Conservation (phyloP, 805 yeast species). For the Diddensiella transvaalensis region DNA sequence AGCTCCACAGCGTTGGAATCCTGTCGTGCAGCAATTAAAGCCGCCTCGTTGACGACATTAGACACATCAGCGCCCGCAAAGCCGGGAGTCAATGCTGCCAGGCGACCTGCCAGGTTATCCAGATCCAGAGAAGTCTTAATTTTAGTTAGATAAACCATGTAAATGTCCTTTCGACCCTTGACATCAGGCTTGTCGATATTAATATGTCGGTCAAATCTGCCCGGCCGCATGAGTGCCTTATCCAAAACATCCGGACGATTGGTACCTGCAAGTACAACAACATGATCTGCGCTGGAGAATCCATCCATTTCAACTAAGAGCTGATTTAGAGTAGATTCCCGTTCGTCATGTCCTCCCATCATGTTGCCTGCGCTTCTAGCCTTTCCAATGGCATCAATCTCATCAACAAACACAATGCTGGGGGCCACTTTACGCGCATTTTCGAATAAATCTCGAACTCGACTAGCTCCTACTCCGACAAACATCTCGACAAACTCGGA, state of each 20-base stretch:
- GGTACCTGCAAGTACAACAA: conserved; percentile 96
- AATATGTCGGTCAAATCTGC: conserved; percentile 94
- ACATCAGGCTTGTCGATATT: conserved; percentile 90
- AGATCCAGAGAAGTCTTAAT: conserved; percentile 56
- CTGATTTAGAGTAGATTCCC: conserved; percentile 95
- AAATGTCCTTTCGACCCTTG: conserved; percentile 91
- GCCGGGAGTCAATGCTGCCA: conserved; percentile 96
- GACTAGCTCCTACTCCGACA: conserved; percentile 98
- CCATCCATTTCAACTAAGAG: conserved; percentile 99
- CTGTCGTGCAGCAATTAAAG: conserved; percentile 89
- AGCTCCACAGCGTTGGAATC: conserved; percentile 67
- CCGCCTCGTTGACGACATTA: conserved; percentile 95
- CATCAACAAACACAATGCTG: conserved; percentile 93
- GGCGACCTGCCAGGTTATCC: conserved; percentile 68
- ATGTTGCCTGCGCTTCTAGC: conserved; percentile 67
- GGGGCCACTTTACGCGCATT: conserved; percentile 95
- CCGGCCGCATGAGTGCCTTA: conserved; percentile 91
- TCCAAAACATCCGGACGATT: conserved; percentile 93
- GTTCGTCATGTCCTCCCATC: conserved; percentile 79
- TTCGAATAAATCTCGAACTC: conserved; percentile 92
- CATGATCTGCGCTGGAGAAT: conserved; percentile 83
- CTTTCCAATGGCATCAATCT: conserved; percentile 99
- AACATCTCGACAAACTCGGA: conserved; percentile 98
- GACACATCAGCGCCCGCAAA: conserved; percentile 99
- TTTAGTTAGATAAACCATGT: conserved; percentile 76